These are phyloP conservation scores for Solanum ossicruentum DNA, from an alignment of 257 asterid genomes.

Conservation along the genomic window DNA sequence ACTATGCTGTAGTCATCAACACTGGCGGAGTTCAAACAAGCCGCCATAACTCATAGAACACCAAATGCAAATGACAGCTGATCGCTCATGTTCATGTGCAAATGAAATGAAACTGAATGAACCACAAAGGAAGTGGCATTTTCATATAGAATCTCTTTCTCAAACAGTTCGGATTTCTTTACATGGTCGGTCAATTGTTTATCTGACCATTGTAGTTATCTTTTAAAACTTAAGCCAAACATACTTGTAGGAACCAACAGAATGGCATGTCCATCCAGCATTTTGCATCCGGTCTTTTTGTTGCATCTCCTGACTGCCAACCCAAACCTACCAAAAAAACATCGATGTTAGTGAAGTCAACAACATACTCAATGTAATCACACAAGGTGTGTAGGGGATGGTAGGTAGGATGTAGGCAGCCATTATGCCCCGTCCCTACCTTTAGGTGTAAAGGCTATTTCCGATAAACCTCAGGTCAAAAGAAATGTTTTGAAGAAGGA, in stretches of 20 bases:
- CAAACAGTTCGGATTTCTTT: background rate
- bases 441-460: background rate
- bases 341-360: background rate
- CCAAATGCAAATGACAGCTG: background rate
- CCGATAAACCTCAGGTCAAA: background rate
- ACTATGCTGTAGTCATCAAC: background rate
- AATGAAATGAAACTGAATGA: background rate
- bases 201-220: background rate
- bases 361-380: background rate
- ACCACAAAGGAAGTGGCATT: background rate
- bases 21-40: background rate
- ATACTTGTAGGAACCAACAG: constrained; percentile 97
- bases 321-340: constrained; percentile 56
- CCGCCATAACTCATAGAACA: background rate
- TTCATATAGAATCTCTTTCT: background rate
- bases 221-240: background rate
- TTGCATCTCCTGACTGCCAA: constrained; percentile 20
- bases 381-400: background rate
- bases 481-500: background rate
- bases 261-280: constrained; percentile 86
- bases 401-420: background rate
- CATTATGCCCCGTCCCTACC: background rate
- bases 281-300: constrained; percentile 30
- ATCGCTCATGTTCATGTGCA: background rate
- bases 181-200: background rate